Conservation (phyloP, 371 early-diverging fungal genomes). For the Dentiscutata heterogama region DNA sequence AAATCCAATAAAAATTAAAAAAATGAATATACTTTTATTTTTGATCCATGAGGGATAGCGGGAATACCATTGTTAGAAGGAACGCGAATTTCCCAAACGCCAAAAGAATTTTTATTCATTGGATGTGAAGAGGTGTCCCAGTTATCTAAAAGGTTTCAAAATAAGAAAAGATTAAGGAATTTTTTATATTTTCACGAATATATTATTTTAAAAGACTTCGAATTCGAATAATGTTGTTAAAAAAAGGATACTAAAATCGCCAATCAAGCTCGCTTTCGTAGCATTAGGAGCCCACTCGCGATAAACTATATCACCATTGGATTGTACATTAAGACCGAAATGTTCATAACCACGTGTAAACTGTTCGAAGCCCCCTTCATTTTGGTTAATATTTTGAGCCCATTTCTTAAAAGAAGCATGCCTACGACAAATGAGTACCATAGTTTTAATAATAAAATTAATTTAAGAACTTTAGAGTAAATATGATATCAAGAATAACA, state of each 20-base stretch:
- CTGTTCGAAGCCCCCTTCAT: constrained; percentile 82
- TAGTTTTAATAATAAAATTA: neutral
- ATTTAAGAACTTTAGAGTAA: neutral
- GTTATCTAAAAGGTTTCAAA: constrained; percentile 63
- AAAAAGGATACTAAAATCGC: constrained; percentile 89
- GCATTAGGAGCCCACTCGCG: constrained; percentile 97
- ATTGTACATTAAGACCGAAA: constrained; percentile 77
- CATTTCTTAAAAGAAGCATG: constrained; percentile 68
- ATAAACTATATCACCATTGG: constrained; percentile 76
- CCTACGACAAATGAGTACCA: constrained; percentile 51
- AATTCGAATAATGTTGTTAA: too few species aligned
- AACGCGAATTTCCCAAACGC: constrained; percentile 81
- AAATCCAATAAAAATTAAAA: neutral
- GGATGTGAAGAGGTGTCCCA: constrained; percentile 83
- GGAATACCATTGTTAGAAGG: constrained; percentile 70
- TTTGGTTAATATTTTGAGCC: constrained; percentile 69
- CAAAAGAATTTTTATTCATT: constrained; percentile 83
- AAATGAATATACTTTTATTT: constrained; percentile 78
- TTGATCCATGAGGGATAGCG: constrained; percentile 86
- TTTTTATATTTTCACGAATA: neutral
- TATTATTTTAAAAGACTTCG: too few species aligned
- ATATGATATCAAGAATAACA: neutral
- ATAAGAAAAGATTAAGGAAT: neutral
- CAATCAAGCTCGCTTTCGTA: constrained; percentile 81
- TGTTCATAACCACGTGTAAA: constrained; percentile 84